A percentile compares a stretch with the other conserved stretches of the same genome.
Evolutionary conservation across 495 filamentous ascomycete genomes (phyloP).

Genomic region (Neurospora sp.): DNA sequence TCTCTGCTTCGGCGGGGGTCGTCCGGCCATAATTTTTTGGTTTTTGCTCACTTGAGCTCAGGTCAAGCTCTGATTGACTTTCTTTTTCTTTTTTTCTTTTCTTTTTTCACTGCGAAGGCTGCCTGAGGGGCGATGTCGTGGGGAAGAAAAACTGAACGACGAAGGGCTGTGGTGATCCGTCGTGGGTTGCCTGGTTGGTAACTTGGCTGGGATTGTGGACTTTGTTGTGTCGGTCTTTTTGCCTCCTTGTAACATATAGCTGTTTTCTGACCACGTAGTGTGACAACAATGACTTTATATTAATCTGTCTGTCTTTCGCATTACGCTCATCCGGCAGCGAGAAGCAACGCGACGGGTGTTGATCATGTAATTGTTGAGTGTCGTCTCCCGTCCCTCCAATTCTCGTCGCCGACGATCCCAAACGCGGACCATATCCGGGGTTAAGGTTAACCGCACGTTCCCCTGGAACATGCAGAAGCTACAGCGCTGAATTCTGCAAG

Average conservation of each 20-base stretch:
- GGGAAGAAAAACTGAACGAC: background rate
- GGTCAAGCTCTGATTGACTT: background rate
- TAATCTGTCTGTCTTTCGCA: background rate
- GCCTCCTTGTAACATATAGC: background rate
- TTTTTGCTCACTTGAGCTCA: background rate
- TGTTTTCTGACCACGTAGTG: background rate
- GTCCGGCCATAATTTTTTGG: background rate
- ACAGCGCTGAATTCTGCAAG: too few relatives aligned
- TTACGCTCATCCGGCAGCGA: background rate
- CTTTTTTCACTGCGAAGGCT: background rate
- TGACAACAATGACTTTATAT: background rate
- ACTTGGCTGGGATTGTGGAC: background rate
- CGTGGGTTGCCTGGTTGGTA: background rate
- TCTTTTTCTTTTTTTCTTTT: background rate
- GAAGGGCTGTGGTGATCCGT: background rate
- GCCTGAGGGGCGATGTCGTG: background rate
- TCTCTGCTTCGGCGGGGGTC: background rate
- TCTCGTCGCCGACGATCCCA: background rate
- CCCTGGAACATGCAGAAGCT: too few relatives aligned
- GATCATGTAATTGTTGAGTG: background rate
- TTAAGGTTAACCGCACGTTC: background rate
- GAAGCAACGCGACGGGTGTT: background rate
- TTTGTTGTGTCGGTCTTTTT: background rate
- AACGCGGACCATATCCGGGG: background rate
- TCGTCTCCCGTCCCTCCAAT: background rate